Evolutionary conservation across 768 basidiomycete genomes (phyloP), one percentile per base, ranked within the genome.

Genomic region (Leccinum arenicola): DNA sequence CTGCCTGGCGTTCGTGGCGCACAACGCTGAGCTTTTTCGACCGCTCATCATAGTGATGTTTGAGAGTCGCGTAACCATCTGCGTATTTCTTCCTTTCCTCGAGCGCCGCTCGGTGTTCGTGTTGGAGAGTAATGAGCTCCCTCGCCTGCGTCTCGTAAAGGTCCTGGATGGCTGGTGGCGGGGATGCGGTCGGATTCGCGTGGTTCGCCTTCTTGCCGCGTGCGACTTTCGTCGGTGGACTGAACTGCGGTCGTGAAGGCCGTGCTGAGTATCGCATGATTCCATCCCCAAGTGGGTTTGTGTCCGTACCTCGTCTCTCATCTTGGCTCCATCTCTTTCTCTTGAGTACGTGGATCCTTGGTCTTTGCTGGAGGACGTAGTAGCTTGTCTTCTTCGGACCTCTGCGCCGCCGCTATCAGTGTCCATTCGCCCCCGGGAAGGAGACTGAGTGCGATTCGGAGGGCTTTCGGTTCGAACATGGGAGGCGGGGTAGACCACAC

Each of bases 61-160:
- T n/a, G 35, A 65, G 58, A 6, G 43, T 21, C n/a, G 33, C 31
- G 48, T 36, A 36, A 0, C 35, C 31, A 19, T 51, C 56, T 15
- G 29, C 48, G 2, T 62, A 17, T n/a, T n/a, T 33, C 17, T 52
- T 55, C 33, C 50, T 62, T 38, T 68, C 59, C 40, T 68, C 52
- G 9, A 55, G 57, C 6, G 43, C 5, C 2, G 2, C 23, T 43
- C 52, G 50, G 33, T 8, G 48, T 31, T 66, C 55, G 25, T 38
- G 36, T 45, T 54, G 43, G 54, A 65, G 38, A 11, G n/a, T 19
- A 4, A 14, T 12, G 33, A 65, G 31, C 19, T 67, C 66, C 17
- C 29, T 50, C 33, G 50, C 12, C 25, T 59, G 66, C 2, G 45
- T 45, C 1, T 61, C 59, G 51, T 49, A 48, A 25, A 49, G 38